Percentiles rank a stretch among this genome's conserved stretches.
These are phyloP conservation scores for Talaromyces thailandensis DNA, from an alignment of 495 filamentous ascomycete species.

Conservation along the genomic window DNA sequence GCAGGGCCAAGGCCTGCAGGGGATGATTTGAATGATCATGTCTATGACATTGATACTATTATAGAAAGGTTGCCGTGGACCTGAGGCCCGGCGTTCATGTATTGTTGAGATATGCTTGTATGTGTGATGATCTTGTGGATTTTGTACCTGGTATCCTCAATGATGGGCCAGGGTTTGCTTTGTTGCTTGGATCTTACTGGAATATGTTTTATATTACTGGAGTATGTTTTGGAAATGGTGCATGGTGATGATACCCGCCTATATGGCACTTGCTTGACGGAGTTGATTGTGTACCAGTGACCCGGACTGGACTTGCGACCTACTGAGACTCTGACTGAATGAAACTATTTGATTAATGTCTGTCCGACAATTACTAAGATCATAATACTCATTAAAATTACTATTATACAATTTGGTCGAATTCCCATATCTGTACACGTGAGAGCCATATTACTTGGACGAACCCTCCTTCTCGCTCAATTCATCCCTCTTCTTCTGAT, in stretches of 20 bases:
- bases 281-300: not conserved
- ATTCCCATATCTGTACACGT: not conserved
- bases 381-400: not conserved
- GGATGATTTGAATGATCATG: not conserved
- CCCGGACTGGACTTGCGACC: not conserved
- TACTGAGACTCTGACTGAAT: not conserved
- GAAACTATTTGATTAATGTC: not conserved
- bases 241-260: not conserved
- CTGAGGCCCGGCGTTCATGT: slow-evolving; percentile 6
- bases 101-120: not conserved
- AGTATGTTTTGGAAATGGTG: not conserved
- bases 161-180: not conserved
- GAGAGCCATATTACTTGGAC: not conserved
- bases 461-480: not conserved
- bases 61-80: slow-evolving; percentile 6
- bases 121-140: not conserved
- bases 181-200: not conserved
- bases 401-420: not conserved
- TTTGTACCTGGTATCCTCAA: not conserved
- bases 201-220: not conserved
- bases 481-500: slow-evolving; percentile 2
- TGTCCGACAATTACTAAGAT: not conserved
- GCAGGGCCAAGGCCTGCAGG: not conserved
- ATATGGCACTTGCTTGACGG: not conserved
- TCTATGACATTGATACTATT: not conserved